A percentile compares a stretch with the other conserved stretches of the same genome.
These are phyloP conservation scores for Fusarium sp. DNA, from an alignment of 2,329 filamentous ascomycete genomes.

Conservation along the genomic window DNA sequence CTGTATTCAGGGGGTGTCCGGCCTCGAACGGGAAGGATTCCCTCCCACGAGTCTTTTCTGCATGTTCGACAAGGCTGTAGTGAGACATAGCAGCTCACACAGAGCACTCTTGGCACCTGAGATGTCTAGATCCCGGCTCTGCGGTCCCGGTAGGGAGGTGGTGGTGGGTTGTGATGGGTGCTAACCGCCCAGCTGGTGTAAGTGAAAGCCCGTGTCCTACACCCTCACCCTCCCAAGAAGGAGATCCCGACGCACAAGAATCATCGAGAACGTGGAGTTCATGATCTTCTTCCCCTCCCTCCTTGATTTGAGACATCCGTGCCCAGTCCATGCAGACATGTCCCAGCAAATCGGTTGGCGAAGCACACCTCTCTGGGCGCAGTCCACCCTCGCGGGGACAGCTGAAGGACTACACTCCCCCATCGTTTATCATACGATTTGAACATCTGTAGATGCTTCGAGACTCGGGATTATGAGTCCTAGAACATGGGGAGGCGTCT, in stretches of 20 bases:
- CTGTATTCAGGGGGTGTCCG: not conserved
- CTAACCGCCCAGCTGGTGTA: not conserved
- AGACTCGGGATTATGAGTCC: not conserved
- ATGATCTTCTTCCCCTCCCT: not conserved
- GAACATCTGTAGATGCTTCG: not conserved
- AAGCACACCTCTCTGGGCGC: not conserved
- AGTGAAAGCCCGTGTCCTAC: not conserved
- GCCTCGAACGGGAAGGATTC: not conserved
- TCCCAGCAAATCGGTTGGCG: not conserved
- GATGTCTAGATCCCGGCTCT: not conserved
- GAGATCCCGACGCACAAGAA: not conserved
- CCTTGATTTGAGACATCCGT: not conserved
- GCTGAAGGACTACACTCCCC: not conserved
- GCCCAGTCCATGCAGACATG: not conserved
- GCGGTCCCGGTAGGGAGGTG: not conserved
- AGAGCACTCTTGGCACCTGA: not conserved
- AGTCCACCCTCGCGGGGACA: not conserved
- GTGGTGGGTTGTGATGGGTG: not conserved
- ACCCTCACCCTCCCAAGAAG: not conserved
- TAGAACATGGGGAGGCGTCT: not conserved
- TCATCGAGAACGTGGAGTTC: not conserved
- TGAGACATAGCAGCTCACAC: not conserved
- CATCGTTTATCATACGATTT: not conserved
- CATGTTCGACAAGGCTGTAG: not conserved
- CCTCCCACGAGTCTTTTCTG: not conserved